Evolutionary conservation across 345 rosid genomes (phyloP), one percentile per base, ranked within the genome.

Genomic region (Schrenkiella parvula): DNA sequence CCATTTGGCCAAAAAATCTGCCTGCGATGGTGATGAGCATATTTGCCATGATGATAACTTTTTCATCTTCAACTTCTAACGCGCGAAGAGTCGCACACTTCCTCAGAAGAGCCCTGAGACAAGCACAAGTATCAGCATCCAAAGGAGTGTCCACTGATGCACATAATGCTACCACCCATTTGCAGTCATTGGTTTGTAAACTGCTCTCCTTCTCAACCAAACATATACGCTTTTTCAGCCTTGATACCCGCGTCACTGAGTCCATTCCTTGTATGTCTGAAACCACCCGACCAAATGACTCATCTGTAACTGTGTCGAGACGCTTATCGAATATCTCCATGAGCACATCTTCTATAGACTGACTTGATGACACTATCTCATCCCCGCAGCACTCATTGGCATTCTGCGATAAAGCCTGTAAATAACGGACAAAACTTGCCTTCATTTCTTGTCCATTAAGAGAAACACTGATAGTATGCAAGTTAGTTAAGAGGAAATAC

Each of bases 1-100:
- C 97, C 38, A 82, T 82, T 82, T 91, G 99, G 13, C 96, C 89
- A 39, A 91, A 95, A 41, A 75, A 91, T 78, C 70, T 86, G 67
- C 96, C 97, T 1, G 90, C 74, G 44, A 95, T 84, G 3, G 97
- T 87, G 51, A 83, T 88, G 32, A 95, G 78, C 56, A 95, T 87
- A 76, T 88, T 95, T 38, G 89, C 82, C 93, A 85, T 89, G 64
- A 38, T 34, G 29, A 69, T 23, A 18, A 84, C 47, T 12, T 81
- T 82, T 71, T 95, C 96, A 68, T 89, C 92, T 62, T 87, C 93
- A 22, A 80, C 59, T 53, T 85, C 89, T 23, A 23, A 66, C 6
- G 89, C 86, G 68, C 96, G 82, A 66, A 89, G 56, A 76, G 80
- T 84, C 1, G 98, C 92, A 64, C 99, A 91, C 53, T 89, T 89